These are phyloP conservation scores for Anacardium occidentale DNA, from an alignment of 345 rosid species.

Conservation along the genomic window DNA sequence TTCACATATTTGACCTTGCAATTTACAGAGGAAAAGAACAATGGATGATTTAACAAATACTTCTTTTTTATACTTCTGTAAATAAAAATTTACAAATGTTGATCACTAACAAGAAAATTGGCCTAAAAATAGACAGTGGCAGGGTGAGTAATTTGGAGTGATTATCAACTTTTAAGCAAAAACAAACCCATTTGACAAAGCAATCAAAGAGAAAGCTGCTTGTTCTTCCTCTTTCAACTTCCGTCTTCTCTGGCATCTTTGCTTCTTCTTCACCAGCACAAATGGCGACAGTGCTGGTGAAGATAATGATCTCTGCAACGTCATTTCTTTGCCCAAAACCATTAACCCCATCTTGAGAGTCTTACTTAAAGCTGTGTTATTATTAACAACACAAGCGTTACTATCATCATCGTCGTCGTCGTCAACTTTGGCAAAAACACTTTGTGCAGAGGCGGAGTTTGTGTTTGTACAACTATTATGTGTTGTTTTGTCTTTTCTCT, in stretches of 20 bases:
- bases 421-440: neutral
- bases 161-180: constrained; percentile 13
- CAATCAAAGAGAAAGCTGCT: constrained; percentile 78
- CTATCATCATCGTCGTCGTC: neutral
- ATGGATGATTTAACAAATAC: no score
- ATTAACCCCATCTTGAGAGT: constrained; percentile 37
- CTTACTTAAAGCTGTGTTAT: constrained; percentile 22
- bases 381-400: no score
- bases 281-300: neutral
- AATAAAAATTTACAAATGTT: no score
- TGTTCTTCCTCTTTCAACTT: constrained; percentile 67
- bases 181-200: constrained; percentile 65
- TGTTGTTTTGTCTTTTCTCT: constrained; percentile 29
- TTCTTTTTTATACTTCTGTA: no score
- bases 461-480: no score
- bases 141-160: neutral
- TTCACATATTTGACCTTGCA: no score
- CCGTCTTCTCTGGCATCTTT: constrained; percentile 60
- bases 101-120: neutral
- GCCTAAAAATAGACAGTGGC: neutral
- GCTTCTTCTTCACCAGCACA: constrained; percentile 58
- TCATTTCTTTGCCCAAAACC: constrained; percentile 35
- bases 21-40: no score
- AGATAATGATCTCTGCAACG: constrained; percentile 31
- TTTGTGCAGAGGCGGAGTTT: neutral